Evolutionary conservation across 768 basidiomycete genomes (phyloP).

Genomic region (Phylloporus sp.): DNA sequence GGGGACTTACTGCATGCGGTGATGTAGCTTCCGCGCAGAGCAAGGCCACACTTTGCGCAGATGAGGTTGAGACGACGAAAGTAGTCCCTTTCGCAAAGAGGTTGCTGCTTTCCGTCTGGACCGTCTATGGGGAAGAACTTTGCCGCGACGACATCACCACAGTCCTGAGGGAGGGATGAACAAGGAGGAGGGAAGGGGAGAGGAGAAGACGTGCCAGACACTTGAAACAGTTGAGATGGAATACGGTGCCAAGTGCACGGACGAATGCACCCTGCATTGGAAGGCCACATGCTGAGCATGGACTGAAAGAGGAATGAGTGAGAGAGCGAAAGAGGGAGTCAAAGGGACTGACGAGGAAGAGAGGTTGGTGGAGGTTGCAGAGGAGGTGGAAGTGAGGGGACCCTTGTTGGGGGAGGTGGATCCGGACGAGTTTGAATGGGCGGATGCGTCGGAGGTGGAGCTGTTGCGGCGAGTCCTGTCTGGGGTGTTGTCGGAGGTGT

Average conservation of each 20-base stretch:
- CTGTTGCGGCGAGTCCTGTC: constrained; percentile 44
- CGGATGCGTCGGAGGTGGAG: constrained; percentile 46
- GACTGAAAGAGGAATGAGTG: constrained; percentile 33
- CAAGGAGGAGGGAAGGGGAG: not conserved
- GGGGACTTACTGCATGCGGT: constrained; percentile 88
- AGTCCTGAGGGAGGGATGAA: constrained; percentile 59
- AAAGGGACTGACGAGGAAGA: constrained; percentile 51
- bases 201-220: constrained; percentile 68
- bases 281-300: constrained; percentile 73
- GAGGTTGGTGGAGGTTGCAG: constrained; percentile 47
- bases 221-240: constrained; percentile 96
- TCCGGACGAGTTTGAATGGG: constrained; percentile 50
- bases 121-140: constrained; percentile 99
- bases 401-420: constrained; percentile 36
- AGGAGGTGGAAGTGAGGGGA: constrained; percentile 49
- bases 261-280: constrained; percentile 95
- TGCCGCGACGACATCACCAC: constrained; percentile 91
- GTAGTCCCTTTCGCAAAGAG: constrained; percentile 98
- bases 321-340: constrained; percentile 7
- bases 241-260: constrained; percentile 87
- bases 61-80: constrained; percentile 94
- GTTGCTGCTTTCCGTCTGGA: constrained; percentile 79
- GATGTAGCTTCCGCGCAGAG: constrained; percentile 95
- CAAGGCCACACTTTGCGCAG: constrained; percentile 93
- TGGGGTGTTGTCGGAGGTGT: constrained; percentile 51